phyloP scores from a whole-genome alignment of 208 protist species.

The Blechomonas ayalai region DNA sequence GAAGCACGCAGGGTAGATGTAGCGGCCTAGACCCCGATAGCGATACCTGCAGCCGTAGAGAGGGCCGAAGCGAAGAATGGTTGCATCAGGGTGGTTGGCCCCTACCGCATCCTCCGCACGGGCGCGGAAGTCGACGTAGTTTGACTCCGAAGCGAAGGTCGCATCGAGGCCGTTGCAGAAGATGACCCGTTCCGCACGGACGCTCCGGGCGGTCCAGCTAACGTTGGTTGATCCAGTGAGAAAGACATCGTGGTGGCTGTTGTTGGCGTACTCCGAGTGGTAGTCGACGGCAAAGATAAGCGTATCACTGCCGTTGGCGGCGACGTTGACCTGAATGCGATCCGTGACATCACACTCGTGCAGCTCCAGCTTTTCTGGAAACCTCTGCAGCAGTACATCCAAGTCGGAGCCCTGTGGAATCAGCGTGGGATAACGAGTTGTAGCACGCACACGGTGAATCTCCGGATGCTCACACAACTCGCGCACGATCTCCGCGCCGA shows the following conservation, averaged over 20 bases:
- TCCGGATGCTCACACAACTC: conserved; percentile 87
- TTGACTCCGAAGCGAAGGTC: conserved; percentile 88
- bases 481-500: conserved; percentile 82
- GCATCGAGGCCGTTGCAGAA: conserved; percentile 89
- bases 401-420: conserved; percentile 82
- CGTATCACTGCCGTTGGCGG: conserved; percentile 85
- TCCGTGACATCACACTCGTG: conserved; percentile 91
- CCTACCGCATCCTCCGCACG: conserved; percentile 83
- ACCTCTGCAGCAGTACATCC: conserved; percentile 74
- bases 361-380: conserved; percentile 87
- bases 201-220: conserved; percentile 86
- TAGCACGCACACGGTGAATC: conserved; percentile 83
- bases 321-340: conserved; percentile 88
- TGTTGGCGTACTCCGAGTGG: conserved; percentile 87
- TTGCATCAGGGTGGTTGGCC: conserved; percentile 86
- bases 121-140: conserved; percentile 89
- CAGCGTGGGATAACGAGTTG: conserved; percentile 87
- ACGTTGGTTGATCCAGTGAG: conserved; percentile 85
- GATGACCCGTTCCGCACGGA: conserved; percentile 84
- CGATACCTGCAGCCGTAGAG: conserved; percentile 86
- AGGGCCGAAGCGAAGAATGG: conserved; percentile 84
- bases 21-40: conserved; percentile 85
- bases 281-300: conserved; percentile 89
- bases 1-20: conserved; percentile 84
- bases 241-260: conserved; percentile 90